phyloP scores from a whole-genome alignment of 495 filamentous ascomycete species.

The Aspergillus panamensis region DNA sequence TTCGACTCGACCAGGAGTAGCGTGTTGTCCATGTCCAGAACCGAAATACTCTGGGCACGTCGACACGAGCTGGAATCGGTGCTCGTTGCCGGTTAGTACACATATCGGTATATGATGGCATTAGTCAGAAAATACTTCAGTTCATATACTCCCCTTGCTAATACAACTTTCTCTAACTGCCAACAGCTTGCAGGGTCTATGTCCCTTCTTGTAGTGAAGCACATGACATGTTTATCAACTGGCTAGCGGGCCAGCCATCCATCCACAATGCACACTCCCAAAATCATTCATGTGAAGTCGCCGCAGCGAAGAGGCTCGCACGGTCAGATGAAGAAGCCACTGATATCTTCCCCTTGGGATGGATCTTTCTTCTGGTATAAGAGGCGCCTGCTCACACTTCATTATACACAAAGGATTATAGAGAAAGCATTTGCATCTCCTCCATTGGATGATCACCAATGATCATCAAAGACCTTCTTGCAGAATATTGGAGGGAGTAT shows the following conservation, averaged over 20 bases:
- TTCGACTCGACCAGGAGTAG: constrained; percentile 52
- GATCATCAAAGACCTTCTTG: background rate
- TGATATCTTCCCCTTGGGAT: background rate
- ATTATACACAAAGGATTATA: background rate
- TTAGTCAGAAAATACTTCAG: background rate
- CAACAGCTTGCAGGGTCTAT: background rate
- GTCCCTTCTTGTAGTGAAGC: background rate
- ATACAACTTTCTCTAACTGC: background rate
- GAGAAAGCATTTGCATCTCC: background rate
- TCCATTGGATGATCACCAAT: background rate
- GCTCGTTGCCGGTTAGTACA: constrained; percentile 36
- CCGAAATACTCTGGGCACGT: constrained; percentile 41
- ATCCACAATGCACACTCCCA: background rate
- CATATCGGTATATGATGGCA: background rate
- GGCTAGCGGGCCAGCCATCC: background rate
- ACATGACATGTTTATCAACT: background rate
- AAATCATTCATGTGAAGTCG: background rate
- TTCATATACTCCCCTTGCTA: background rate
- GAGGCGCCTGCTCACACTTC: background rate
- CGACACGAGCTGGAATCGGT: constrained; percentile 42
- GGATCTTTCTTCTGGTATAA: background rate
- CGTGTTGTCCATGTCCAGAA: constrained; percentile 52
- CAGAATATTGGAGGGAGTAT: background rate
- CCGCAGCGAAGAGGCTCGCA: background rate
- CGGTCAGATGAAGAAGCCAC: too few species aligned